Evolutionary conservation across 1,284 basidiomycete genomes (phyloP).

Genomic region (Anthracocystis setariae): DNA sequence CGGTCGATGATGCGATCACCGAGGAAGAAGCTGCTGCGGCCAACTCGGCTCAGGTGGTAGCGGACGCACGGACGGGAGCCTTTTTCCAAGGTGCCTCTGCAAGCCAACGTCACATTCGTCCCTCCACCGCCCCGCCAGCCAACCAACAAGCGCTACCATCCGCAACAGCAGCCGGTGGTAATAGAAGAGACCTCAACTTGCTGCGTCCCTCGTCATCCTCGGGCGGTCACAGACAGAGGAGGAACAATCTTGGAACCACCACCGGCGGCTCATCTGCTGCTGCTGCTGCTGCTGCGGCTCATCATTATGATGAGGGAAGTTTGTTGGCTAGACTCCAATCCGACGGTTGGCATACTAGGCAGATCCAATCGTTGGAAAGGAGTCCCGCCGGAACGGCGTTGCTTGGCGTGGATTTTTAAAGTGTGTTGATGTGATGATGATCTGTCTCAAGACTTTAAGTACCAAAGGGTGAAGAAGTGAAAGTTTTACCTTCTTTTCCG

Average conservation of each 20-base stretch:
- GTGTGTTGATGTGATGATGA: too few relatives aligned
- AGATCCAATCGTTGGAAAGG: constrained; percentile 51
- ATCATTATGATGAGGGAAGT: constrained; percentile 44
- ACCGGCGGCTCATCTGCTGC: background rate
- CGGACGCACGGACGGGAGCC: background rate
- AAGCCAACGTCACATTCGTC: constrained; percentile 16
- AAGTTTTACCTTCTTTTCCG: too few relatives aligned
- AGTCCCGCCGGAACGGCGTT: constrained; percentile 49
- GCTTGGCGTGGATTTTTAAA: constrained; percentile 54
- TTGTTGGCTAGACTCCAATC: constrained; percentile 37
- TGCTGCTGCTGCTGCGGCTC: too few relatives aligned
- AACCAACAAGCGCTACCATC: constrained; percentile 6
- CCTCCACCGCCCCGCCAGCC: constrained; percentile 2
- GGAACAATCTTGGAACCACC: constrained; percentile 19
- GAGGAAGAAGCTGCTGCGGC: constrained; percentile 22
- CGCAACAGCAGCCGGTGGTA: constrained; percentile 31
- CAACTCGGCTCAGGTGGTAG: too few relatives aligned
- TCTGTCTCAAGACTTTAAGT: too few relatives aligned
- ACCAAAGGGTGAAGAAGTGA: too few relatives aligned
- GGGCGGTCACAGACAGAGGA: constrained; percentile 21
- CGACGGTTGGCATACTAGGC: constrained; percentile 55
- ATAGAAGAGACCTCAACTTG: constrained; percentile 21
- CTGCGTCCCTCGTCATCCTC: constrained; percentile 31
- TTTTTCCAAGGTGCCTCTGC: constrained; percentile 12
- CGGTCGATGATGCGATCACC: constrained; percentile 43